Evolutionary conservation across 169 alveolate species (phyloP).

Genomic region (Ichthyophthirius multifiliis): DNA sequence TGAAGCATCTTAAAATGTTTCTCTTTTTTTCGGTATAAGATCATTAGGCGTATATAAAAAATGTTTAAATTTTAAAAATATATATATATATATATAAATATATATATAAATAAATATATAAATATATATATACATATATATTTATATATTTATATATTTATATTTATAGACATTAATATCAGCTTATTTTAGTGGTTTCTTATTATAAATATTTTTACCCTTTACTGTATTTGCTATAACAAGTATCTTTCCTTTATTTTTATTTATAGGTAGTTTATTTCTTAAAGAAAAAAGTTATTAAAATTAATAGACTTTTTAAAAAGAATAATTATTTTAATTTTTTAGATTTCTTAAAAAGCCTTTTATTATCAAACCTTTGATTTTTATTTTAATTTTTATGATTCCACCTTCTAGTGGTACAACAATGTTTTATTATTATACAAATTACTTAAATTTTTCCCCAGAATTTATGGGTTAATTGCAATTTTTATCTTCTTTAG

Average conservation of each 20-base stretch:
- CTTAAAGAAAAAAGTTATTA: constrained; percentile 77
- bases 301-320: constrained; percentile 52
- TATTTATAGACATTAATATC: too few species aligned
- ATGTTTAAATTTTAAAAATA: constrained; percentile 61
- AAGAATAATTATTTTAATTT: constrained; percentile 73
- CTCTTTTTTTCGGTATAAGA: constrained; percentile 89
- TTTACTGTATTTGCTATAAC: constrained; percentile 75
- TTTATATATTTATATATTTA: background rate
- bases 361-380: constrained; percentile 88
- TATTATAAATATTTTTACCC: background rate
- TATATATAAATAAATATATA: background rate
- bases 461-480: constrained; percentile 95
- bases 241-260: constrained; percentile 85
- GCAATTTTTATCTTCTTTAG: constrained; percentile 90
- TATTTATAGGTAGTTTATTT: constrained; percentile 79
- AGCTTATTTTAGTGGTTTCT: too few species aligned
- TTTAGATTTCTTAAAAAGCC: constrained; percentile 80
- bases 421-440: constrained; percentile 93
- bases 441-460: constrained; percentile 89
- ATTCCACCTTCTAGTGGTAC: constrained; percentile 88
- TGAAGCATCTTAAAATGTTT: constrained; percentile 79
- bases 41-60: constrained; percentile 89
- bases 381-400: constrained; percentile 86
- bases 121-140: background rate
- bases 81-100: too few species aligned